These are phyloP conservation scores for Meredithiella fracta DNA, from an alignment of 2,329 filamentous ascomycete species.

Conservation along the genomic window DNA sequence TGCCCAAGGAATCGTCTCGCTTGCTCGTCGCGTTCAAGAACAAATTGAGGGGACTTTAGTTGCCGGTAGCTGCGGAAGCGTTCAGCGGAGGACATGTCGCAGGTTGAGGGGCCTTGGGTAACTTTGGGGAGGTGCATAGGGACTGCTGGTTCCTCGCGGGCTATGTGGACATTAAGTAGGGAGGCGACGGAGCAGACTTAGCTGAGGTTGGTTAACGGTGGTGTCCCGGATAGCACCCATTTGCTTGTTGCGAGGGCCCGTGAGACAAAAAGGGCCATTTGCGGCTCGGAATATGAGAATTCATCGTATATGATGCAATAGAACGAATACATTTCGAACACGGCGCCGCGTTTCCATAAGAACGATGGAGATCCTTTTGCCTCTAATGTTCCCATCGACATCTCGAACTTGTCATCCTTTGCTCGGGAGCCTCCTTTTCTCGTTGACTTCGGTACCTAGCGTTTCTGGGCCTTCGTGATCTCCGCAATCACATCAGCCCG, in stretches of 20 bases:
- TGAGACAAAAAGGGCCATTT: conserved; percentile 21
- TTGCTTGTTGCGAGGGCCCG: conserved; percentile 22
- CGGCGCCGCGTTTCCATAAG: conserved; percentile 12
- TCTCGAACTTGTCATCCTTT: conserved; percentile 2
- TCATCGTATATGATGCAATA: conserved; percentile 28
- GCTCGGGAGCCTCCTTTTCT: not conserved
- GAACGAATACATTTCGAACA: conserved; percentile 25
- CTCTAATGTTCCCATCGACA: not conserved
- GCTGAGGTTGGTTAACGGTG: conserved; percentile 22
- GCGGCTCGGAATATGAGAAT: conserved; percentile 25
- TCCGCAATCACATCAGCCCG: not conserved
- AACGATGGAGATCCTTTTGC: not conserved
- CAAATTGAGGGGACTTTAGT: conserved; percentile 22
- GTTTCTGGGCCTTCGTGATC: not conserved
- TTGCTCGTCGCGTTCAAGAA: conserved; percentile 22
- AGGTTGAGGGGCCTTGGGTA: conserved; percentile 21
- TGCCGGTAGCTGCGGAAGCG: conserved; percentile 21
- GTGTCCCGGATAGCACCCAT: conserved; percentile 30
- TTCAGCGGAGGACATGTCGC: conserved; percentile 21
- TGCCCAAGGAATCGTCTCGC: conserved; percentile 20
- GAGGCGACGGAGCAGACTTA: conserved; percentile 23
- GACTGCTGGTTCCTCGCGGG: conserved; percentile 21
- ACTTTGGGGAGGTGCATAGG: conserved; percentile 23
- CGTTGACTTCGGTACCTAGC: conserved; percentile 5
- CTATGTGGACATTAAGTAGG: conserved; percentile 25